phyloP scores from a whole-genome alignment of 208 protist genomes.

The Leishmania major region DNA sequence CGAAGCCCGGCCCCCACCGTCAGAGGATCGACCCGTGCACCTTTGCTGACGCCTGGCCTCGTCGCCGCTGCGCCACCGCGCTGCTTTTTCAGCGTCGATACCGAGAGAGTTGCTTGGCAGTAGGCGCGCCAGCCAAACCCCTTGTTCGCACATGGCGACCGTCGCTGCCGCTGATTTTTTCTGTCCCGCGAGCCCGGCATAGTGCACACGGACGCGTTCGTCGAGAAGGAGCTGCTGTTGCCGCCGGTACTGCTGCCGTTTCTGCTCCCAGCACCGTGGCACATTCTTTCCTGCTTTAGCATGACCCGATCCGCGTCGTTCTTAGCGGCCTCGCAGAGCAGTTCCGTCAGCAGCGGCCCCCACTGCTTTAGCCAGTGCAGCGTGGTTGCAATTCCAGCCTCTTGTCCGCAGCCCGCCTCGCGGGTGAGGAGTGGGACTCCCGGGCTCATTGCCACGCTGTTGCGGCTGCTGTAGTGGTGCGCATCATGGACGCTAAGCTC shows the following conservation, averaged over 20 bases:
- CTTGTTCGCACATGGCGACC: neutral
- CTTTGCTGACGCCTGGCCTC: neutral
- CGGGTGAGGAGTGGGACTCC: neutral
- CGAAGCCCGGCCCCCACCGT: neutral
- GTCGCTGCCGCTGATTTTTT: neutral
- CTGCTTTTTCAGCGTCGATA: neutral
- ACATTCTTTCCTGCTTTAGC: neutral
- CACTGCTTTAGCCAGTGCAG: conserved; percentile 33
- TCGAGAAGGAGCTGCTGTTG: neutral
- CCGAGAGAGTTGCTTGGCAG: neutral
- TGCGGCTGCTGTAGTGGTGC: neutral
- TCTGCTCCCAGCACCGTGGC: neutral
- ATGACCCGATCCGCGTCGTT: neutral
- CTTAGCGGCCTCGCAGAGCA: conserved; percentile 30
- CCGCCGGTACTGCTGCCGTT: neutral
- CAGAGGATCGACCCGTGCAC: neutral
- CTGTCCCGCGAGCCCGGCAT: neutral
- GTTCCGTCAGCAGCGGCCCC: conserved; percentile 29
- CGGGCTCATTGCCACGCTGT: neutral
- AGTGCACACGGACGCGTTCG: neutral
- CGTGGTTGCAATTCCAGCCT: neutral
- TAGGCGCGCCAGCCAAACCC: neutral
- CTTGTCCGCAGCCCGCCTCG: neutral
- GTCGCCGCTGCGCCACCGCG: neutral
- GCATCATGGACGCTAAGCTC: neutral